Percentiles rank a stretch among this genome's conserved stretches.
phyloP scores from a whole-genome alignment of 2,329 filamentous ascomycete genomes.

The Elsinoe ampelina region DNA sequence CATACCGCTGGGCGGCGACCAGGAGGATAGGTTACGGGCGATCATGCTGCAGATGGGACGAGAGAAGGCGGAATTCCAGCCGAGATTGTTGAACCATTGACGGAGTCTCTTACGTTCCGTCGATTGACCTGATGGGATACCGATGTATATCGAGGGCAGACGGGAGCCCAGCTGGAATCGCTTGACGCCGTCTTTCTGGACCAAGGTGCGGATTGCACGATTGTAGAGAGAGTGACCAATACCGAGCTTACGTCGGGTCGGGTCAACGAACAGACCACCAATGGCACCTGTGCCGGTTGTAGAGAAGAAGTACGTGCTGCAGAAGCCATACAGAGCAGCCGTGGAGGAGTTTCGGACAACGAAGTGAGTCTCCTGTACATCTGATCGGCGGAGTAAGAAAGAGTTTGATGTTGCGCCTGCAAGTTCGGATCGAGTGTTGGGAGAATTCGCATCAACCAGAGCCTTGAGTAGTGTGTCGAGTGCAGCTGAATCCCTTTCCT shows the following conservation, averaged over 20 bases:
- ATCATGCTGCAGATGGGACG: conserved; percentile 61
- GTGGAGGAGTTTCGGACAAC: conserved; percentile 93
- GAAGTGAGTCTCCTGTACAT: conserved; percentile 74
- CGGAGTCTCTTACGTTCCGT: conserved; percentile 51
- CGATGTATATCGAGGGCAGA: conserved; percentile 77
- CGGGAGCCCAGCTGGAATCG: conserved; percentile 73
- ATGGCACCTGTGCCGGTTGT: conserved; percentile 64
- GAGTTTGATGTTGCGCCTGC: conserved; percentile 60
- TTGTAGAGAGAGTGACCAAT: conserved; percentile 86
- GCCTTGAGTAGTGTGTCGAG: conserved; percentile 66
- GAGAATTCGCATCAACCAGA: conserved; percentile 56
- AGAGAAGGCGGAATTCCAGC: conserved; percentile 68
- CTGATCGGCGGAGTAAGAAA: conserved; percentile 62
- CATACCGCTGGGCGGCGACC: conserved; percentile 69
- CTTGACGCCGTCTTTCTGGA: conserved; percentile 62
- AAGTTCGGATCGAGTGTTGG: conserved; percentile 59
- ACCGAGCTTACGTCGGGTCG: conserved; percentile 64
- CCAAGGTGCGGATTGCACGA: conserved; percentile 66
- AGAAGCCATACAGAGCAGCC: conserved; percentile 82
- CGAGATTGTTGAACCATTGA: conserved; percentile 82
- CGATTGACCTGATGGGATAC: conserved; percentile 62
- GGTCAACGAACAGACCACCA: conserved; percentile 83
- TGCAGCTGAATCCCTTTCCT: conserved; percentile 62
- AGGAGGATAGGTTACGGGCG: conserved; percentile 61
- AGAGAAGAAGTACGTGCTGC: conserved; percentile 73